Conservation (phyloP, 2,329 filamentous ascomycete genomes). For the Sporothrix phasma region DNA sequence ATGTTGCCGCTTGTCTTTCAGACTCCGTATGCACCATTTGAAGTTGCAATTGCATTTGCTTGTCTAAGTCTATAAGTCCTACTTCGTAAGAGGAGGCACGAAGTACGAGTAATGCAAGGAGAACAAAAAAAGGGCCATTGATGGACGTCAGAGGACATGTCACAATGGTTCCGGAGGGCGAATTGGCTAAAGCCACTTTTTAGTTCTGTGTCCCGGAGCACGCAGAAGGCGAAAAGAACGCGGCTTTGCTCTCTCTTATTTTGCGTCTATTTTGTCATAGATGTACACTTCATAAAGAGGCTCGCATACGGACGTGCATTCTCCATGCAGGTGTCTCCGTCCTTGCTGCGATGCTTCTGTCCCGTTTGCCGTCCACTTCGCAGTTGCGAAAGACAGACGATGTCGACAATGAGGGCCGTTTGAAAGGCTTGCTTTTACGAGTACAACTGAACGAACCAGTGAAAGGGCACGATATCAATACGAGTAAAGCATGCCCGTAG, state of each 20-base stretch:
- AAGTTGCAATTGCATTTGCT: neutral
- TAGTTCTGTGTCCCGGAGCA: neutral
- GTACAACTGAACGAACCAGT: neutral
- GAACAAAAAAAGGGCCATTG: neutral
- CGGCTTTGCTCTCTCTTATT: neutral
- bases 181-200: slow-evolving; percentile 5
- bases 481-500: too few relatives aligned
- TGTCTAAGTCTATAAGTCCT: too few relatives aligned
- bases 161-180: neutral
- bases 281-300: too few relatives aligned
- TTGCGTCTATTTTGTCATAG: neutral
- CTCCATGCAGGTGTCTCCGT: too few relatives aligned
- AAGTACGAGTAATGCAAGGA: neutral
- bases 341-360: neutral
- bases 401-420: neutral
- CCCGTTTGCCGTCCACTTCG: neutral
- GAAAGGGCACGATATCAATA: neutral
- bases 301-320: too few relatives aligned
- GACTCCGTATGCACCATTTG: too few relatives aligned
- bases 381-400: neutral
- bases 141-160: neutral
- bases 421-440: neutral
- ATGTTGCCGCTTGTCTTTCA: slow-evolving; percentile 6
- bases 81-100: too few relatives aligned
- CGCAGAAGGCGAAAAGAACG: neutral